Evolutionary conservation across 768 basidiomycete genomes (phyloP).

Genomic region (Leccinum truebloodii): DNA sequence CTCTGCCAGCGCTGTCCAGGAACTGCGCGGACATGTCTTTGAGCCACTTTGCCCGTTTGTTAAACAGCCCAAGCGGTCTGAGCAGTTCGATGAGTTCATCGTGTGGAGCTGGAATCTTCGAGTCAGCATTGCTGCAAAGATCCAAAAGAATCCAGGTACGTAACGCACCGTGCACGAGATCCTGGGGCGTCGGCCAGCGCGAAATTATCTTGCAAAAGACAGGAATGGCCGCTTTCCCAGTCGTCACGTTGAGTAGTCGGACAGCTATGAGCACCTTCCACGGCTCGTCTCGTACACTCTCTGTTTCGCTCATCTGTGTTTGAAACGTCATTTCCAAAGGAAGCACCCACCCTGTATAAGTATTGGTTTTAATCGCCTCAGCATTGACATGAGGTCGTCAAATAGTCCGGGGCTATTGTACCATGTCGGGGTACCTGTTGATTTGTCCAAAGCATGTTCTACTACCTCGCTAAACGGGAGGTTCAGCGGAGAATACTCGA

Average conservation of each 20-base stretch:
- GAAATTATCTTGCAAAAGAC: constrained; percentile 58
- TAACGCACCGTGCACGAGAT: constrained; percentile 53
- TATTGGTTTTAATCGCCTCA: constrained; percentile 33
- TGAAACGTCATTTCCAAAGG: neutral
- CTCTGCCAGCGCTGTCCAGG: constrained; percentile 36
- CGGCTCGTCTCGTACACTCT: constrained; percentile 53
- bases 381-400: constrained; percentile 28
- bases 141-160: neutral
- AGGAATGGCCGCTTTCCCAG: constrained; percentile 63
- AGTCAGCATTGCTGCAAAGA: neutral
- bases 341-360: constrained; percentile 30
- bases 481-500: constrained; percentile 2
- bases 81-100: constrained; percentile 47
- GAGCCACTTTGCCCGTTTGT: constrained; percentile 55
- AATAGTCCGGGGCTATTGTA: constrained; percentile 7
- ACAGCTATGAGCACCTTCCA: constrained; percentile 73
- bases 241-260: constrained; percentile 69
- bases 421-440: neutral
- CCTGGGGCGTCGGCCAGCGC: constrained; percentile 58
- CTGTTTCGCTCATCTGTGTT: constrained; percentile 28
- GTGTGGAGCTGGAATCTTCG: constrained; percentile 38
- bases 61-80: constrained; percentile 58
- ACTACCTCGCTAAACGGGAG: neutral
- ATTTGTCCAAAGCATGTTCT: neutral
- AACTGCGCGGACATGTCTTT: constrained; percentile 55